Conservation (phyloP, 2,329 filamentous ascomycete genomes). For the Arthrinium phaeospermum region DNA sequence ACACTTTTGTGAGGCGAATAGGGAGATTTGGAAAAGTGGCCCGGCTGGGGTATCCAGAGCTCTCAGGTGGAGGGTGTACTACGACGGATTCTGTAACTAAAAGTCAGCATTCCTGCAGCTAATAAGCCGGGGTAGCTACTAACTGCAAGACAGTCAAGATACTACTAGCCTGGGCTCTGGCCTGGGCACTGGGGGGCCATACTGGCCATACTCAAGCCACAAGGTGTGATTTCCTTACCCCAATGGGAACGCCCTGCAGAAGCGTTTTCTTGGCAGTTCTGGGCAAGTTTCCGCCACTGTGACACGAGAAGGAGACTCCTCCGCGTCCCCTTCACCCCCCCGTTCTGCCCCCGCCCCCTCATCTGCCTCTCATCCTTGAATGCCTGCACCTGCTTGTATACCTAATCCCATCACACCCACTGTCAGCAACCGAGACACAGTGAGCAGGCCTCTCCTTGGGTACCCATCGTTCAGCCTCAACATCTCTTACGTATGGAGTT, state of each 20-base stretch:
- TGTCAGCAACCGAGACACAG: conserved; percentile 5
- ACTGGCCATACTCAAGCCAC: not conserved
- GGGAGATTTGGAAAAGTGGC: not conserved
- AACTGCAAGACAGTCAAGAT: not conserved
- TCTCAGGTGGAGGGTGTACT: not conserved
- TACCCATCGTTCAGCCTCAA: conserved; percentile 5
- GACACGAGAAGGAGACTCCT: conserved; percentile 1
- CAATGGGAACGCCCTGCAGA: conserved; percentile 11
- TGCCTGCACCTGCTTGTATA: not conserved
- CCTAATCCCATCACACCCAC: not conserved
- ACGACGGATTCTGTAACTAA: not conserved
- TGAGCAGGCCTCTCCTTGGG: not conserved
- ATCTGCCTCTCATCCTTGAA: not conserved
- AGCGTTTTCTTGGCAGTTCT: conserved; percentile 11
- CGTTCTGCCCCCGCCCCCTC: not conserved
- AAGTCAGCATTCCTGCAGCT: conserved; percentile 10
- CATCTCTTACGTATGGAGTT: conserved; percentile 1
- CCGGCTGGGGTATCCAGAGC: not conserved
- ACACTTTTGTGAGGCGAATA: not conserved
- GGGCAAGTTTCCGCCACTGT: not conserved
- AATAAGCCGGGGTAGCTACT: not conserved
- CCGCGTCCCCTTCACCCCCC: not conserved
- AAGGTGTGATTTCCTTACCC: not conserved
- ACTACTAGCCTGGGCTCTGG: not conserved
- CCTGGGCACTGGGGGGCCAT: too few relatives aligned